phyloP scores from a whole-genome alignment of 2,329 filamentous ascomycete species.

The Dothideomycetidae sp. region DNA sequence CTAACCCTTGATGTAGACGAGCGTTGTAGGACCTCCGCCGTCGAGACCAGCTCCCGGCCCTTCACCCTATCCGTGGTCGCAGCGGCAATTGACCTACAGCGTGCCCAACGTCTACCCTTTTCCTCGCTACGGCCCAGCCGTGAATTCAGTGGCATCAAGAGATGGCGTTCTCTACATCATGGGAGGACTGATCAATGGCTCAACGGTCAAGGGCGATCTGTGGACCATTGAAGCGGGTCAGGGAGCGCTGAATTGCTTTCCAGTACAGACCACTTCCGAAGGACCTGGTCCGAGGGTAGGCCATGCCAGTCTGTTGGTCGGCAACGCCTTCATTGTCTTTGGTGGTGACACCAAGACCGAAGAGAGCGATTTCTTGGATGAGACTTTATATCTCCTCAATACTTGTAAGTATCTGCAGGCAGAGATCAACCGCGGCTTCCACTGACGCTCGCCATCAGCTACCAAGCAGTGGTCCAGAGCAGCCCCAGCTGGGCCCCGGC shows the following conservation, averaged over 20 bases:
- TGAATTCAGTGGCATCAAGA: constrained; percentile 84
- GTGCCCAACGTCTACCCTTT: constrained; percentile 75
- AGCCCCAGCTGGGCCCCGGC: constrained; percentile 70
- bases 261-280: constrained; percentile 79
- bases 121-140: constrained; percentile 89
- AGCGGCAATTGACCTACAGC: constrained; percentile 74
- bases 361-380: constrained; percentile 78
- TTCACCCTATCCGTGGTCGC: constrained; percentile 91
- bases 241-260: constrained; percentile 77
- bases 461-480: constrained; percentile 97
- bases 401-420: constrained; percentile 56
- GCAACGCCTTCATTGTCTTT: constrained; percentile 98
- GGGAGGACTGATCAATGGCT: constrained; percentile 89
- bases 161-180: constrained; percentile 96
- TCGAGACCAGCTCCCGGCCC: constrained; percentile 44
- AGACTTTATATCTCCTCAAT: constrained; percentile 91
- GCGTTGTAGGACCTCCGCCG: constrained; percentile 5
- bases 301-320: constrained; percentile 83
- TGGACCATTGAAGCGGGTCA: constrained; percentile 91
- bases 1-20: constrained; percentile 6
- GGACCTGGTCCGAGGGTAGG: constrained; percentile 90
- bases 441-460: constrained; percentile 41
- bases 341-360: constrained; percentile 97
- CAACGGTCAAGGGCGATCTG: constrained; percentile 88
- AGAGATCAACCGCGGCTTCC: too few species aligned